Conservation (phyloP, 2,329 filamentous ascomycete species). For the Beauveria bassiana region DNA sequence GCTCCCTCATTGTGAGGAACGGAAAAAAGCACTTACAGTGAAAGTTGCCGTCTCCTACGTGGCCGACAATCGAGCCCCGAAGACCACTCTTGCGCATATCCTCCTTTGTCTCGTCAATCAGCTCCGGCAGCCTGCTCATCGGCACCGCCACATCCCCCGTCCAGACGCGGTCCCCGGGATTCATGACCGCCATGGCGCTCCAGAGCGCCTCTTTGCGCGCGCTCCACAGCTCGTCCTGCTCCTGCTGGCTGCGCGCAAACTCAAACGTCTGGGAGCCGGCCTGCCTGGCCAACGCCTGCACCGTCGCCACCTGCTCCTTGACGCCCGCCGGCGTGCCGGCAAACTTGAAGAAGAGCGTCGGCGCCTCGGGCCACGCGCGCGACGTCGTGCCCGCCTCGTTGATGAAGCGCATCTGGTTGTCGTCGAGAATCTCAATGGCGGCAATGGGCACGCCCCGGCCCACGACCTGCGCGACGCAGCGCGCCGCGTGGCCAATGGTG, state of each 20-base stretch:
- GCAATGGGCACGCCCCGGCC: slow-evolving; percentile 75
- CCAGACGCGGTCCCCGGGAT: slow-evolving; percentile 66
- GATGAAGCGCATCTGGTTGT: slow-evolving; percentile 74
- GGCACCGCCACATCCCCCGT: slow-evolving; percentile 83
- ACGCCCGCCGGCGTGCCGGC: slow-evolving; percentile 61
- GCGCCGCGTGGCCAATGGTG: slow-evolving; percentile 60
- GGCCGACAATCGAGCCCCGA: slow-evolving; percentile 53
- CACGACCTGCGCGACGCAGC: slow-evolving; percentile 75
- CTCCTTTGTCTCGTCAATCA: slow-evolving; percentile 65
- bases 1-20: too few species aligned
- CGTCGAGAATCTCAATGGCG: slow-evolving; percentile 88
- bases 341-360: slow-evolving; percentile 82
- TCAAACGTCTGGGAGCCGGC: slow-evolving; percentile 64
- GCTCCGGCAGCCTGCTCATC: slow-evolving; percentile 62
- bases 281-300: slow-evolving; percentile 53
- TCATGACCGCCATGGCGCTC: slow-evolving; percentile 64
- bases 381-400: slow-evolving; percentile 59
- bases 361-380: slow-evolving; percentile 61
- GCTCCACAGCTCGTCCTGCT: slow-evolving; percentile 73
- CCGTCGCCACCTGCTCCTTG: slow-evolving; percentile 68
- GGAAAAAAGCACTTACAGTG: slow-evolving; percentile 39
- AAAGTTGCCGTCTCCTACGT: slow-evolving; percentile 74
- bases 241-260: slow-evolving; percentile 62
- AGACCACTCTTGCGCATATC: slow-evolving; percentile 35
- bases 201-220: slow-evolving; percentile 79